Evolutionary conservation across 1,139 yeast species (phyloP).

Genomic region (Pneumocystis carinii): DNA sequence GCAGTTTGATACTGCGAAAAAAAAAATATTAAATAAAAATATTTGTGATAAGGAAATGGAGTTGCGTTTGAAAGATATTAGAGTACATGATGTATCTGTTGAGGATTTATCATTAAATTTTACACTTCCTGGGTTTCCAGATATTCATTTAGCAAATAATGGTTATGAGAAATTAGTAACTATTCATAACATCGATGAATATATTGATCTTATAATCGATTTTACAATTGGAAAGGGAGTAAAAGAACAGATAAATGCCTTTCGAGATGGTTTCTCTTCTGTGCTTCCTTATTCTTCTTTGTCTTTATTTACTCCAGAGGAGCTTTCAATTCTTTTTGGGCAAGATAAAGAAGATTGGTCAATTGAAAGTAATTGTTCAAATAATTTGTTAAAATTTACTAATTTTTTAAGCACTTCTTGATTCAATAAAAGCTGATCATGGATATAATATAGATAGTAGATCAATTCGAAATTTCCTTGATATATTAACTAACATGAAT

Average conservation of each 20-base stretch:
- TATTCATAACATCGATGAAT: constrained; percentile 40
- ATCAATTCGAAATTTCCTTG: constrained; percentile 44
- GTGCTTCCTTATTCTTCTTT: constrained; percentile 72
- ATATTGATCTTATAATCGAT: constrained; percentile 45
- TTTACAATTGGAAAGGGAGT: constrained; percentile 54
- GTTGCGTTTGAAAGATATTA: constrained; percentile 19
- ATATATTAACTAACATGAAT: constrained; percentile 42
- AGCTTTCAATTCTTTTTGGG: constrained; percentile 56
- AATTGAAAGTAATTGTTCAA: constrained; percentile 17
- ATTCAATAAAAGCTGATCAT: constrained; percentile 70
- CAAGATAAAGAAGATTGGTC: constrained; percentile 84
- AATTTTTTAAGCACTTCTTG: constrained; percentile 31
- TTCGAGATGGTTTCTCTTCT: constrained; percentile 65
- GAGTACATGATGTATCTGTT: constrained; percentile 32
- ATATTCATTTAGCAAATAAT: constrained; percentile 39
- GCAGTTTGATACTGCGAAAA: constrained; percentile 30
- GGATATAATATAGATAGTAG: constrained; percentile 67
- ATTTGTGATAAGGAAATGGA: constrained; percentile 5
- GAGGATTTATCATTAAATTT: constrained; percentile 48
- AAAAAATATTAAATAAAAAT: constrained; percentile 17
- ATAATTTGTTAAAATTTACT: constrained; percentile 18
- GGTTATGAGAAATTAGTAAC: constrained; percentile 43
- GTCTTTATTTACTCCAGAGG: constrained; percentile 56
- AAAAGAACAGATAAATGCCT: constrained; percentile 46
- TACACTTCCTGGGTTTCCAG: constrained; percentile 64